Evolutionary conservation across 2,329 filamentous ascomycete genomes (phyloP), one percentile per base, ranked within the genome.

Genomic region (Aspergillus sp.): DNA sequence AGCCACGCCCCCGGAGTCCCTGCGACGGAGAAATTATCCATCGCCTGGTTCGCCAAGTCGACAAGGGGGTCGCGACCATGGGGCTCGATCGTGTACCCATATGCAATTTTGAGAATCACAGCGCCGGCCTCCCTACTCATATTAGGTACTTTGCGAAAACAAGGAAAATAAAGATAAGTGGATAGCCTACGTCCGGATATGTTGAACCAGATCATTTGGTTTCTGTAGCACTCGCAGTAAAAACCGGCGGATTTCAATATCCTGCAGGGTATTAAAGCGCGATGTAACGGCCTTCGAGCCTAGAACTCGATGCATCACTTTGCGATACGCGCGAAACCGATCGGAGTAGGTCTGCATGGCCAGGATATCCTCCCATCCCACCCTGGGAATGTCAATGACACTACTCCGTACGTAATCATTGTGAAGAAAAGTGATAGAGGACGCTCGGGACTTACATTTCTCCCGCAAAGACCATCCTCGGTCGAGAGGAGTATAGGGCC

Each of bases 241-340:
- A 24, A 81, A 78, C 2, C 75, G 75, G 3, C 72, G 69, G 0
- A 75, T 74, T 59, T 84, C 81, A 2, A 70, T 65, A 42, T 82
- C 76, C 59, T 83, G 78, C 0, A 81, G 20, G 0, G 62, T 36
- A 22, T 78, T 65, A 58, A 80, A 82, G 14, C 74, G 72, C 1
- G 74, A 61, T 1, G 78, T 74, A 0, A 73, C 63, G 0, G 64
- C 58, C 45, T 77, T 80, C 0, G 79, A 77, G 1, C 82, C 82
- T 2, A 84, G 71, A 9, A 78, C 70, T 11, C 75, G 73, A 46
- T 74, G 70, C 42, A 80, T 71, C n/a, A 78, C 71, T 64, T 79
- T 84, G 3, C 82, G 79, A 24, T 80, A 75, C 1, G 67, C 69
- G 22, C 71, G 73, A 22, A 77, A 76, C 0, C 64, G 71, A 4